Conservation (phyloP, 2,329 filamentous ascomycete genomes). For the Purpureocillium lavendulum region DNA sequence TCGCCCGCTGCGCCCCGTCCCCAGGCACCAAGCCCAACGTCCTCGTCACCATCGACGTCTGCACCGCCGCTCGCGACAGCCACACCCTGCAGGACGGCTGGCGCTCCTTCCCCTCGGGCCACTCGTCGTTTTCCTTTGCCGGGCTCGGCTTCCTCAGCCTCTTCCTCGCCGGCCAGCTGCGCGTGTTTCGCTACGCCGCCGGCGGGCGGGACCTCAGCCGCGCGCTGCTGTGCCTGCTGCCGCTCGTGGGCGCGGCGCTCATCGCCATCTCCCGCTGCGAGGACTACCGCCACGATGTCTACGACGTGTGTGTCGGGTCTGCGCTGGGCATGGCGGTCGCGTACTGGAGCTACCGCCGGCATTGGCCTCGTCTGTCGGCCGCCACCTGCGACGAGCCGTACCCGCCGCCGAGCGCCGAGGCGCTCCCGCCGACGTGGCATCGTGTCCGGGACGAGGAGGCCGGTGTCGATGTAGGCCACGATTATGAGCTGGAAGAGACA, state of each 20-base stretch:
- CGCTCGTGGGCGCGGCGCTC: slow-evolving; percentile 54
- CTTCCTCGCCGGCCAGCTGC: slow-evolving; percentile 60
- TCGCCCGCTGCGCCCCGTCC: slow-evolving; percentile 71
- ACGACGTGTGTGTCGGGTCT: slow-evolving; percentile 56
- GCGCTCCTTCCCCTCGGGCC: slow-evolving; percentile 75
- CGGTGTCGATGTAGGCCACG: slow-evolving; percentile 29
- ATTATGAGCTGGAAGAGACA: slow-evolving; percentile 14
- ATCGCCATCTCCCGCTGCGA: slow-evolving; percentile 62
- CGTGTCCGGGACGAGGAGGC: slow-evolving; percentile 48
- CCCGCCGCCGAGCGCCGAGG: slow-evolving; percentile 33
- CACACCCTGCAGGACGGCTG: slow-evolving; percentile 73
- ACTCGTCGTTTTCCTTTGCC: slow-evolving; percentile 70
- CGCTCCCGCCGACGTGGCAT: slow-evolving; percentile 23
- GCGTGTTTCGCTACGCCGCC: slow-evolving; percentile 40
- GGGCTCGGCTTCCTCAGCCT: slow-evolving; percentile 68
- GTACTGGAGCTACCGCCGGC: slow-evolving; percentile 58
- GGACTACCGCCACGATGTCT: slow-evolving; percentile 65
- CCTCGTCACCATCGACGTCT: slow-evolving; percentile 59
- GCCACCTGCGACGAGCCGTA: slow-evolving; percentile 49
- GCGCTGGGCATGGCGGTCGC: slow-evolving; percentile 51
- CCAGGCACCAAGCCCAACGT: slow-evolving; percentile 35
- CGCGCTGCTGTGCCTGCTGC: slow-evolving; percentile 47
- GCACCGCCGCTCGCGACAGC: slow-evolving; percentile 56
- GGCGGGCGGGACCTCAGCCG: slow-evolving; percentile 44
- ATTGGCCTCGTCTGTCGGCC: slow-evolving; percentile 50